phyloP scores from a whole-genome alignment of 768 basidiomycete species.

The button mushroom (Agaricus bisporus) region DNA sequence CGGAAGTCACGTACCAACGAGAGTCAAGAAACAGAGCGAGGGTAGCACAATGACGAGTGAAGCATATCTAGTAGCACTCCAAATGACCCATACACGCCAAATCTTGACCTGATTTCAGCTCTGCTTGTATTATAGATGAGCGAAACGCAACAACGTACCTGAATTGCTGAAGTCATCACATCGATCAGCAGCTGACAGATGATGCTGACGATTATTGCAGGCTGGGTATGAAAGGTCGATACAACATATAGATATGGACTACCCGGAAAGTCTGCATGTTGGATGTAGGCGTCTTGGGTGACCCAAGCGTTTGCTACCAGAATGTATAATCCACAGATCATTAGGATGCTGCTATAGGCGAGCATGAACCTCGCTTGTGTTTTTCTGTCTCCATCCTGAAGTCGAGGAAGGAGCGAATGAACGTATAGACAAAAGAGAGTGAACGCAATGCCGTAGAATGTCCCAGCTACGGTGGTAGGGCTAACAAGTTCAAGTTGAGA shows the following conservation, averaged over 20 bases:
- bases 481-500: background rate
- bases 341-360: background rate
- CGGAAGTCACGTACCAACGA: background rate
- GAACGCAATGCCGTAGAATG: background rate
- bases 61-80: background rate
- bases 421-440: background rate
- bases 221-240: background rate
- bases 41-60: background rate
- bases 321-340: background rate
- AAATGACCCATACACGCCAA: too few species aligned
- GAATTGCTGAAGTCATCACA: too few species aligned
- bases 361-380: background rate
- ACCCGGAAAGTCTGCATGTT: background rate
- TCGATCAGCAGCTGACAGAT: background rate
- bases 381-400: background rate
- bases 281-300: background rate
- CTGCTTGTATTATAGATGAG: too few species aligned
- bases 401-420: background rate
- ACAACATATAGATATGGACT: background rate
- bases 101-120: too few species aligned
- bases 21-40: background rate
- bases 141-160: too few species aligned
- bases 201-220: background rate
- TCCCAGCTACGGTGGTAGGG: background rate
- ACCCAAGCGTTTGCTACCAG: background rate